These are phyloP conservation scores for Meredithiella fracta DNA, from an alignment of 2,329 filamentous ascomycete species.

Conservation along the genomic window DNA sequence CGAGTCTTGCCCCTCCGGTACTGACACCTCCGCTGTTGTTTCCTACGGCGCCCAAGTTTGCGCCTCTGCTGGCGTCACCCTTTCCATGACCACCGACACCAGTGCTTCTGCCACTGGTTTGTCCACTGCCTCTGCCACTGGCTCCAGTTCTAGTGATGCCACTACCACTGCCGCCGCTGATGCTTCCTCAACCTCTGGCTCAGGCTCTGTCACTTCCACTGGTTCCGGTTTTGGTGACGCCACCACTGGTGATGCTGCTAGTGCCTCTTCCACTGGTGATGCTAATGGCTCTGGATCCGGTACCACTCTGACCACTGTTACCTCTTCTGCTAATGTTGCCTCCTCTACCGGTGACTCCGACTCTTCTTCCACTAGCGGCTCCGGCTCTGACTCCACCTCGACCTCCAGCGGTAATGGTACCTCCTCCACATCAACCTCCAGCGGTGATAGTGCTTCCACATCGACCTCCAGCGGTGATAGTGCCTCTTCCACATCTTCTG, in stretches of 20 bases:
- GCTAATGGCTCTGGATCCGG: neutral
- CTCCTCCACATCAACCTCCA: neutral
- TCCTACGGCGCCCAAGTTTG: conserved; percentile 26
- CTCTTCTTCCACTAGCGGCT: conserved; percentile 9
- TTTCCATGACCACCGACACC: conserved; percentile 11
- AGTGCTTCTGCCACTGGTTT: conserved; percentile 16
- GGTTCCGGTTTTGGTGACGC: neutral
- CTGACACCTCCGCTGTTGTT: conserved; percentile 24
- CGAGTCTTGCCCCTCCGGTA: conserved; percentile 24
- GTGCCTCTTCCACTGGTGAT: conserved; percentile 1
- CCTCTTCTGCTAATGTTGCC: conserved; percentile 16
- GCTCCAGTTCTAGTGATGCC: neutral
- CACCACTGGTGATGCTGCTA: neutral
- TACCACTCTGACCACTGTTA: conserved; percentile 17
- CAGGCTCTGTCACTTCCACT: conserved; percentile 2
- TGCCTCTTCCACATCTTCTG: neutral
- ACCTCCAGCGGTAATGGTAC: conserved; percentile 13
- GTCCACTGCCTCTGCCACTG: conserved; percentile 16
- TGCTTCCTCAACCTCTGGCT: neutral
- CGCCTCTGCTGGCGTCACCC: conserved; percentile 14
- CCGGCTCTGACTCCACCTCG: conserved; percentile 17
- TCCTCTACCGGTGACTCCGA: conserved; percentile 15
- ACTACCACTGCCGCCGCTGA: neutral
- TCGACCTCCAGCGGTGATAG: neutral
- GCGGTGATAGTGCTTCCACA: neutral